Evolutionary conservation across 225 moss, liverwort and hornwort genomes (phyloP).

Genomic region (Bryum argenteum): DNA sequence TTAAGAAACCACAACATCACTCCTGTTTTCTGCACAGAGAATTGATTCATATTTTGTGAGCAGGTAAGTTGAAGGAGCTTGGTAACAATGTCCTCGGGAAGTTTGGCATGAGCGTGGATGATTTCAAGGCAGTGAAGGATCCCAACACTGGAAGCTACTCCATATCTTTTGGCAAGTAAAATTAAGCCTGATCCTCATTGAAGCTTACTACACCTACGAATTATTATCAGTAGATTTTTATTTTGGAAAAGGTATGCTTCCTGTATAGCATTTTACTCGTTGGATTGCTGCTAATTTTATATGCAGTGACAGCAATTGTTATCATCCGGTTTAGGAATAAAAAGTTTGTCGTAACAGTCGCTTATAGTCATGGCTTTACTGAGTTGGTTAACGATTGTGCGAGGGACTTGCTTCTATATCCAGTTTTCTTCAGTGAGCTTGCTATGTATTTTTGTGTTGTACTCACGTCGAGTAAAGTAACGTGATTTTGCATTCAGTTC

Average conservation of each 20-base stretch:
- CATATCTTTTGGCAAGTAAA: conserved; percentile 67
- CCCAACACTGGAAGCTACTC: conserved; percentile 93
- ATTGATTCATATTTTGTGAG: neutral
- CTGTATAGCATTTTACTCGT: conserved; percentile 30
- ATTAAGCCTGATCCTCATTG: conserved; percentile 25
- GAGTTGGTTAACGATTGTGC: too few species aligned
- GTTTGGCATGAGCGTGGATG: conserved; percentile 95
- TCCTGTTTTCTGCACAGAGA: neutral
- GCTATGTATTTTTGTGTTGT: too few species aligned
- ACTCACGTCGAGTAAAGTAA: too few species aligned
- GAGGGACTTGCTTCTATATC: too few species aligned
- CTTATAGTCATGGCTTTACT: neutral
- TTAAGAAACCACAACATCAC: neutral
- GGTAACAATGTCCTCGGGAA: conserved; percentile 86
- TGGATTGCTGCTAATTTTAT: conserved; percentile 23
- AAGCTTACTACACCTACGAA: conserved; percentile 17
- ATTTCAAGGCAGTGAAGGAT: conserved; percentile 94
- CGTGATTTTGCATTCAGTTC: too few species aligned
- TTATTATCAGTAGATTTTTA: conserved; percentile 14
- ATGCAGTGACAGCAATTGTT: conserved; percentile 28
- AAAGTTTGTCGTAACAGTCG: conserved; percentile 3
- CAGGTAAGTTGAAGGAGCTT: conserved; percentile 82
- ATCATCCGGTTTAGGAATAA: conserved; percentile 12
- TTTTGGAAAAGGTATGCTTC: conserved; percentile 4
- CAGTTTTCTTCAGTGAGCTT: too few species aligned